Evolutionary conservation across 2,329 filamentous ascomycete genomes (phyloP).

Genomic region (Scorias spongiosa): DNA sequence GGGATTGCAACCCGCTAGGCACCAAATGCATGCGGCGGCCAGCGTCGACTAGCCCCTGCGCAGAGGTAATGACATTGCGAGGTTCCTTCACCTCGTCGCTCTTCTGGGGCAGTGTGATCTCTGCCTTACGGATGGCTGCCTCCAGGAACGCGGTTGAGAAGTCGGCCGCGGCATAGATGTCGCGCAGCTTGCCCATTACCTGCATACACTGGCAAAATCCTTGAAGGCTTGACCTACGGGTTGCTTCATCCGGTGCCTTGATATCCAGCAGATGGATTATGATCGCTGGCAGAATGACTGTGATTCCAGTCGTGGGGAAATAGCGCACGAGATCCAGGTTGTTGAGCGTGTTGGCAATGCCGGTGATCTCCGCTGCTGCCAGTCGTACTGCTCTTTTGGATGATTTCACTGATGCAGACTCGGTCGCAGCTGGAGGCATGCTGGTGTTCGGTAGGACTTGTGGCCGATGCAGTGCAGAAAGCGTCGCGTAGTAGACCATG

Average conservation of each 20-base stretch:
- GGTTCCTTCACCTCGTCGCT: conserved; percentile 16
- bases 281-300: conserved; percentile 78
- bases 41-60: conserved; percentile 32
- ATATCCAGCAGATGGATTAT: conserved; percentile 89
- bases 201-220: conserved; percentile 88
- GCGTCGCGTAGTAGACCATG: conserved; percentile 85
- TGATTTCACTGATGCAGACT: conserved; percentile 61
- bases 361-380: conserved; percentile 72
- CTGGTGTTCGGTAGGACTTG: conserved; percentile 66
- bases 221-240: conserved; percentile 56
- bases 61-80: conserved; percentile 22
- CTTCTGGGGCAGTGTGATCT: conserved; percentile 49
- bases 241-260: conserved; percentile 61
- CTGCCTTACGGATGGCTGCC: conserved; percentile 74
- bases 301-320: conserved; percentile 79
- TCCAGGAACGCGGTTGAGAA: conserved; percentile 93
- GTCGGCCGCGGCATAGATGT: conserved; percentile 87
- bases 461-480: conserved; percentile 80
- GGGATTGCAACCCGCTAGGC: conserved; percentile 4
- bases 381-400: conserved; percentile 71
- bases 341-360: conserved; percentile 65
- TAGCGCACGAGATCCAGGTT: conserved; percentile 58
- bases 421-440: conserved; percentile 24
- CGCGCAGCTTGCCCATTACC: conserved; percentile 72
- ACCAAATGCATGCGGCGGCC: conserved; percentile 25